Evolutionary conservation across 306 rosid species (phyloP), one percentile per base, ranked within the genome.

Genomic region (Cercis canadensis): DNA sequence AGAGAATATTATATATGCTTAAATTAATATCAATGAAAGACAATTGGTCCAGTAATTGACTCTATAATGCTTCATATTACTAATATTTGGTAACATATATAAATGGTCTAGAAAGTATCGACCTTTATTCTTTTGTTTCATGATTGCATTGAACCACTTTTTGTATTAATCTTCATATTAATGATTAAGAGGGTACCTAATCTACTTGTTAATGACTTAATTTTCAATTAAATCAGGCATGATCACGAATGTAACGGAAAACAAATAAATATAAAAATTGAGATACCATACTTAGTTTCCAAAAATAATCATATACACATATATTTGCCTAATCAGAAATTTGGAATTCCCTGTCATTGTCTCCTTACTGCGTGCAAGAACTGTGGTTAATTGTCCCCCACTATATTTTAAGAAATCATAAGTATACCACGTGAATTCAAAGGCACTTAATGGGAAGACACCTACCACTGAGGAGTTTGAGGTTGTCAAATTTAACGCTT

Each of bases 151-250:
- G 53, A 71, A 57, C 69, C 63, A 57, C 78, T 70, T 78, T 64
- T 65, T 46, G 52, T 15, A 49, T 50, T 57, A 63, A 57, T 71
- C 73, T 33, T 57, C 14, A 44, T 43, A 37, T 49, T 12, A 78
- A 78, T 78, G 74, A 78, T 57, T 47, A 71, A 78, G 74, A 47
- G 50, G 56, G 63, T 50, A 45, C 52, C 55, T 49, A 49, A 34
- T 54, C 3, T 7, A 14, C 47, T 53, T 62, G 13, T 4, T 69
- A 36, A 63, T 49, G 33, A 36, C 62, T 56, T 77, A 37, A 57
- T 24, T 1, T 63, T 37, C 13, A 68, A 63, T 45, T 77, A 29
- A 44, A 49, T 53, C 10, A 29, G 34, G 46, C 53, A 69, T 54
- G 21, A 9, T 33, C 67, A 34, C 31, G 46, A 69, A 5, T 44